Conservation (phyloP, 257 asterid genomes). For the Solanum commersonii region DNA sequence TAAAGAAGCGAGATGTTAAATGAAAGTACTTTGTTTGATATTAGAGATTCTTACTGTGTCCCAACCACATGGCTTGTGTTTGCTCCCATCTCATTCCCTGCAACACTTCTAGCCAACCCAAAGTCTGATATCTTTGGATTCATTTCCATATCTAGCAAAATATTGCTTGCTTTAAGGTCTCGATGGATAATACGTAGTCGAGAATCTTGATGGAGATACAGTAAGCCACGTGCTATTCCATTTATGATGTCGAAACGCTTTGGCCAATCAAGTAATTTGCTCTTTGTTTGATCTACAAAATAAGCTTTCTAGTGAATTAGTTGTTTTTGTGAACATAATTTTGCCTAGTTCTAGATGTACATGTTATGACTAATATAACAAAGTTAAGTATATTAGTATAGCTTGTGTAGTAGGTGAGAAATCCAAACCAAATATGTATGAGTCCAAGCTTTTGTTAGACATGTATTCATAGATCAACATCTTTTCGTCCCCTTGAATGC, state of each 20-base stretch:
- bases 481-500: conserved; percentile 5
- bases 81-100: conserved; percentile 27
- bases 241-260: conserved; percentile 18
- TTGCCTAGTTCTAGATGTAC: neutral
- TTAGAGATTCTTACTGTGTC: conserved; percentile 16
- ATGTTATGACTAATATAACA: neutral
- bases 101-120: conserved; percentile 21
- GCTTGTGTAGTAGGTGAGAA: neutral
- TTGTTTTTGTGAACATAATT: neutral
- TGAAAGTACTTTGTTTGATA: neutral
- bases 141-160: conserved; percentile 21
- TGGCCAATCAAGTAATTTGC: conserved; percentile 13
- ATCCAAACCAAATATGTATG: neutral
- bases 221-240: conserved; percentile 26
- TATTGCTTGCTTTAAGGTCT: conserved; percentile 25
- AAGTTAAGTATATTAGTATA: neutral
- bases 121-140: conserved; percentile 28
- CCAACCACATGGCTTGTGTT: conserved; percentile 25
- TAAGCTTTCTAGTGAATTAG: neutral
- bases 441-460: conserved; percentile 5
- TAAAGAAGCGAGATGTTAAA: neutral
- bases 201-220: conserved; percentile 32
- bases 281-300: conserved; percentile 12
- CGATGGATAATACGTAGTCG: conserved; percentile 20
- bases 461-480: conserved; percentile 2